Percentiles rank a stretch among this genome's conserved stretches.
These are phyloP conservation scores for Wickerhamomyces bovis DNA, from an alignment of 805 yeast genomes.

Conservation along the genomic window DNA sequence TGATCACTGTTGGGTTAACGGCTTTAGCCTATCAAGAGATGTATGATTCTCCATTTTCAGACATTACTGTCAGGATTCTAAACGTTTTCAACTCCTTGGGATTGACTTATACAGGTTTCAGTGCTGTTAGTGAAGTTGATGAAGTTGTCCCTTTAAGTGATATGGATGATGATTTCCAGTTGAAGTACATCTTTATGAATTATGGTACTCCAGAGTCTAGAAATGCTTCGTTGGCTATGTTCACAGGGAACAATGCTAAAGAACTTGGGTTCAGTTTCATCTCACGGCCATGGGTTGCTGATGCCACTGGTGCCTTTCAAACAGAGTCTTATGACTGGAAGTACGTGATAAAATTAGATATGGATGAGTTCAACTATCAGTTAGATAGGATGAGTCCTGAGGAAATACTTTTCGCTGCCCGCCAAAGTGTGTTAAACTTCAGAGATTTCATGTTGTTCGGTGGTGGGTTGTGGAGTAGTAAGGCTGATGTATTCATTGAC, in stretches of 20 bases:
- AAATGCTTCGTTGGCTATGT: slow-evolving; percentile 2
- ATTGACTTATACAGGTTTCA: background rate
- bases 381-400: slow-evolving; percentile 3
- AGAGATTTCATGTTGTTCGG: slow-evolving; percentile 1
- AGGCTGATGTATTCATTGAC: background rate
- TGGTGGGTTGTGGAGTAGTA: background rate
- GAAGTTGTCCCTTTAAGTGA: background rate
- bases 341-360: background rate
- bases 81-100: background rate
- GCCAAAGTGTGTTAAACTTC: background rate
- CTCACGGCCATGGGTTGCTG: slow-evolving; percentile 1
- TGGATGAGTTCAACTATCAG: background rate
- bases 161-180: background rate
- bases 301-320: background rate
- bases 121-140: background rate
- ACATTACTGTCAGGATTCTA: background rate
- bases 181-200: background rate
- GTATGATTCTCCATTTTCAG: background rate
- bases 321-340: background rate
- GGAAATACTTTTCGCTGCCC: background rate
- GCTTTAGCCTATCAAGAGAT: background rate
- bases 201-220: background rate
- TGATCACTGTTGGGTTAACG: background rate
- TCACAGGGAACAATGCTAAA: slow-evolving; percentile 1
- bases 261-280: slow-evolving; percentile 3